Base-by-base conservation (phyloP, 768 basidiomycete species). In the Macrolepiota fuliginosa region DNA sequence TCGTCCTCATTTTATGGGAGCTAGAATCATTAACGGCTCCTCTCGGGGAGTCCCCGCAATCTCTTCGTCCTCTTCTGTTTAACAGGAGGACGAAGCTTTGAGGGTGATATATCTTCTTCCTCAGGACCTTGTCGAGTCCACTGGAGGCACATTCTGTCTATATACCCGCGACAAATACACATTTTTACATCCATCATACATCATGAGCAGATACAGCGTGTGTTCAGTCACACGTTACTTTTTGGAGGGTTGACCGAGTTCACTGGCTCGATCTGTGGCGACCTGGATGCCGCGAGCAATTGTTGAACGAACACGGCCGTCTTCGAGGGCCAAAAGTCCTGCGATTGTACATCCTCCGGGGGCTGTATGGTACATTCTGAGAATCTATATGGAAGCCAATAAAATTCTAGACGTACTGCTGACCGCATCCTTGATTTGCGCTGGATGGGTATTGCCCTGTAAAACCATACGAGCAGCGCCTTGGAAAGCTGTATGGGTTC, bases 321-420 rank as follows among this genome's bases (percentile, higher is more conserved):
- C 97, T 73, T 99, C 97, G 72, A 99, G 82, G 0, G 93, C 89
- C 19, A 99, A 78, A 27, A 99, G 77, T n/a, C 97, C 97, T 2
- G 97, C 97, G 65, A 99, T 98, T 0, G 97, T 99, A 68, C 95
- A 97, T 50, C 97, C 97, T 59, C 96, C 97, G 0, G 97, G 97
- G 40, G 97, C 96, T 98, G 49, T 24, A 24, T 24, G 29, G 15
- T 42, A 24, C 17, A n/a, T 12, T 68, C 29, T 54, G 51, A 17
- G 39, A 36, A 46, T 29, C 1, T 3, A 10, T 35, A 22, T 25
- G 24, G 51, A 64, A 50, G 10, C 3, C 24, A n/a, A 15, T 13
- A 13, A 25, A 49, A n/a, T 22, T 22, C n/a, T 11, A 37, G 25
- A 79, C 91, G 68, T 69, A 94, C 96, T 99, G 11, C 97, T 98